Conservation (phyloP, 352 stramenopile genomes). For the Phytophthora pisi region DNA sequence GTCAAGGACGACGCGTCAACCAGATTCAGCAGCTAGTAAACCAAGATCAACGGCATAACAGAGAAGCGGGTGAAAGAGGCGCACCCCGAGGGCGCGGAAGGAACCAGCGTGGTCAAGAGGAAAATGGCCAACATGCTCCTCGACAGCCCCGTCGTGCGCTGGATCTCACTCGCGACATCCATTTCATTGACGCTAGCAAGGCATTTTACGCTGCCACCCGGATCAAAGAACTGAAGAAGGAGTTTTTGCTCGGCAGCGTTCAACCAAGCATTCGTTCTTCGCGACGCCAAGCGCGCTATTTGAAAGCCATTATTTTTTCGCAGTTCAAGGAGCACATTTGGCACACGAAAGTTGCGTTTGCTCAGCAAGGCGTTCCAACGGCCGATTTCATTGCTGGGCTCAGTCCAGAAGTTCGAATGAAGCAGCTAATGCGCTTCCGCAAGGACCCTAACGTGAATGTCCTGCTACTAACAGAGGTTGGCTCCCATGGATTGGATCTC, state of each 20-base stretch:
- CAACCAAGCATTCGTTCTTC: conserved; percentile 9
- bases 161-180: conserved; percentile 43
- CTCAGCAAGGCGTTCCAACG: conserved; percentile 65
- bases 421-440: conserved; percentile 60
- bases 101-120: conserved; percentile 26
- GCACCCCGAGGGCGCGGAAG: conserved; percentile 14
- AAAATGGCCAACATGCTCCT: conserved; percentile 23
- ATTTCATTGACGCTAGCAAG: conserved; percentile 72
- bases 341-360: conserved; percentile 71
- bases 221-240: conserved; percentile 65
- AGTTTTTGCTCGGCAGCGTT: conserved; percentile 42
- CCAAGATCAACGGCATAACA: conserved; percentile 26
- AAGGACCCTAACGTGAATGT: conserved; percentile 83
- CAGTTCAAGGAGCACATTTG: conserved; percentile 86
- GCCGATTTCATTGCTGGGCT: conserved; percentile 72
- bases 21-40: conserved; percentile 38
- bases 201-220: conserved; percentile 71
- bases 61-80: conserved; percentile 16
- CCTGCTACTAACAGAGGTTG: conserved; percentile 94
- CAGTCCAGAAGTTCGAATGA: conserved; percentile 49
- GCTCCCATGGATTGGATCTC: conserved; percentile 95
- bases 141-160: conserved; percentile 38
- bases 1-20: conserved; percentile 25
- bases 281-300: conserved; percentile 31
- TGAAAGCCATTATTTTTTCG: conserved; percentile 87